These are phyloP conservation scores for Pichia sp. DNA, from an alignment of 1,139 yeast genomes.

Conservation along the genomic window DNA sequence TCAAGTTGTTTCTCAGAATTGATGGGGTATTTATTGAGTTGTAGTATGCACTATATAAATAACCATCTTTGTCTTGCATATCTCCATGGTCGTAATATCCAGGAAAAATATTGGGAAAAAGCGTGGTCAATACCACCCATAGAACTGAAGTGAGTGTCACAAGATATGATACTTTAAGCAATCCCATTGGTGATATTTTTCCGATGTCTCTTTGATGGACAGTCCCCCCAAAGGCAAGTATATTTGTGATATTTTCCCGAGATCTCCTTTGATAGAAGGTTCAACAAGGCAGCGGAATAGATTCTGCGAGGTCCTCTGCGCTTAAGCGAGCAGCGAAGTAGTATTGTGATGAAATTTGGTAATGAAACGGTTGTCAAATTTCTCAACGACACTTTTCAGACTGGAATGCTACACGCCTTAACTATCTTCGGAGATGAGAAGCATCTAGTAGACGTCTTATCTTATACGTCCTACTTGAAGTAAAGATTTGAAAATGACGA, in stretches of 20 bases:
- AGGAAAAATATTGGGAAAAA: slow-evolving; percentile 12
- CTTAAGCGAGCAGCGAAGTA: background rate
- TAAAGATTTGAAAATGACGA: background rate
- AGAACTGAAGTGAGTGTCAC: background rate
- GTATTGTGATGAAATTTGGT: background rate
- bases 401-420: background rate
- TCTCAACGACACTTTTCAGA: background rate
- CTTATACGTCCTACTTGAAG: too few species aligned
- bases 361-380: background rate
- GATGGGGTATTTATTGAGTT: slow-evolving; percentile 22
- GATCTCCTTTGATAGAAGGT: background rate
- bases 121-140: slow-evolving; percentile 16
- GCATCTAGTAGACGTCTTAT: background rate
- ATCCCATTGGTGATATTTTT: slow-evolving; percentile 4
- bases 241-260: background rate
- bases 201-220: background rate
- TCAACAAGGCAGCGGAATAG: background rate
- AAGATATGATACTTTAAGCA: slow-evolving; percentile 1
- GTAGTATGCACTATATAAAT: slow-evolving; percentile 19
- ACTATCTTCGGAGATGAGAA: background rate
- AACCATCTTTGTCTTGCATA: slow-evolving; percentile 20
- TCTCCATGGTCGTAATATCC: background rate
- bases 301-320: background rate
- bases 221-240: background rate
- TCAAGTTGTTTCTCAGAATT: slow-evolving; percentile 18